Base-by-base conservation (phyloP, 192 early-diverging fungal species). In the Mortierella hygrophila region DNA sequence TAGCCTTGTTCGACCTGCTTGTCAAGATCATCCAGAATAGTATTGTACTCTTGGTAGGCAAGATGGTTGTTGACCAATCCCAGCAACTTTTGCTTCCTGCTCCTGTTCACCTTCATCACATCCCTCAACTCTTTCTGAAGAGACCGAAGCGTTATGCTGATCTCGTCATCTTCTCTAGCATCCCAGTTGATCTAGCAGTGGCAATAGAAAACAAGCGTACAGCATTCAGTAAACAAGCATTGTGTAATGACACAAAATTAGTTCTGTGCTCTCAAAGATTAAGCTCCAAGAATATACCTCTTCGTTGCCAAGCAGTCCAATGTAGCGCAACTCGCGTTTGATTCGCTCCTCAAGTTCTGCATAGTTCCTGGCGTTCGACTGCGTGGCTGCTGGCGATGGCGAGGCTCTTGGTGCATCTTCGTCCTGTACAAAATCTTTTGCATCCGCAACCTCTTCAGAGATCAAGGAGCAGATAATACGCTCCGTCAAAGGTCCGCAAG, bases 1-100 rank as follows among this genome's bases (percentile, higher is more conserved):
- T 97, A 99, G 81, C 93, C 92, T 82, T 94, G 93, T 82, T 98
- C 97, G 26, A 99, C 94, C 85, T 96, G 95, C 83, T 94, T 95
- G 82, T 98, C 97, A 42, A 97, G 89, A 70, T 96, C 95, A 74
- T 98, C 97, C 75, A 98, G 87, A 23, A 98, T 94, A 40, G 93
- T 91, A 38, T 92, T 94, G 89, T 97, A 99, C 88, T 99, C 95
- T 78, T 98, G 97, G 83, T 91, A 97, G 6, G 92, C 96, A 52
- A 96, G 92, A 77, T 94, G 93, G 44, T 94, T 91, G 60, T 92
- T 89, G 6, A 96, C 95, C 7, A 94, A 89, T 4, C 94, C 90
- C 20, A 94, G 84, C 40, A 99, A 85, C 26, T 90, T 85, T 41
- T 86, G 87, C 76, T 95, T 97, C 69, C 97, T 91, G 68, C 73